Base-by-base conservation (phyloP, 495 filamentous ascomycete genomes). In the Penicillium tannophilum region DNA sequence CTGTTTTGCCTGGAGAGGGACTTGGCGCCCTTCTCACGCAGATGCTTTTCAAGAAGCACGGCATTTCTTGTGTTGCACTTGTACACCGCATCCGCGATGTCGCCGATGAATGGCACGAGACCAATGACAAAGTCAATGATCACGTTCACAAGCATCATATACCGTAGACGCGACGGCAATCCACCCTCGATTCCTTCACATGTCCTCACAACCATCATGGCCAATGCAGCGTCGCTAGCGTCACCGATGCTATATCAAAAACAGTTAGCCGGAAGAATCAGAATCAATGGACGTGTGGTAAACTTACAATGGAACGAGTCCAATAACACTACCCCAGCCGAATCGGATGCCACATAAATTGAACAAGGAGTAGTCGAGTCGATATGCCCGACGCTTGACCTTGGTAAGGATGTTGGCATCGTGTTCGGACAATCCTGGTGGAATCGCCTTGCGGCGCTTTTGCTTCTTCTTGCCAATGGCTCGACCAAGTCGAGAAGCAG, bases 301-400 rank as follows among this genome's bases (percentile, higher is more conserved):
- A 54, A 83, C 88, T 83, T 76, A 91, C 81, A 82, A 81, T 53
- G 94, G 94, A 44, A 97, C 68, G 36, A 96, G 62, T 7, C 86
- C 93, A 63, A 97, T 89, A 52, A 96, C 79, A 64, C 83, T 86
- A 31, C 86, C 83, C 88, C 90, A 94, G 19, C 93, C 93, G 68
- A 97, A 88, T 54, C 85, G 81, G 52, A 95, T 79, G 20, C 89
- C 88, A 60, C 86, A 84, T 66, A 88, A 82, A 66, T 84, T 92
- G 71, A 88, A 91, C 16, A 92, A 80, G 58, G 79, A 82, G 81
- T 88, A 88, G 72, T 98, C 94, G 39, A 96, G 83, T 23, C 80
- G 75, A 72, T 95, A 94, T 28, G 94, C 93, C 56, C 87, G 80
- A 60, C 85, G 79, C 65, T 93, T 91, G 62, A 95, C 89, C 46